A percentile compares a stretch with the other conserved stretches of the same genome.
These are phyloP conservation scores for Penicillium atrosanguineum DNA, from an alignment of 495 filamentous ascomycete species.

Conservation along the genomic window DNA sequence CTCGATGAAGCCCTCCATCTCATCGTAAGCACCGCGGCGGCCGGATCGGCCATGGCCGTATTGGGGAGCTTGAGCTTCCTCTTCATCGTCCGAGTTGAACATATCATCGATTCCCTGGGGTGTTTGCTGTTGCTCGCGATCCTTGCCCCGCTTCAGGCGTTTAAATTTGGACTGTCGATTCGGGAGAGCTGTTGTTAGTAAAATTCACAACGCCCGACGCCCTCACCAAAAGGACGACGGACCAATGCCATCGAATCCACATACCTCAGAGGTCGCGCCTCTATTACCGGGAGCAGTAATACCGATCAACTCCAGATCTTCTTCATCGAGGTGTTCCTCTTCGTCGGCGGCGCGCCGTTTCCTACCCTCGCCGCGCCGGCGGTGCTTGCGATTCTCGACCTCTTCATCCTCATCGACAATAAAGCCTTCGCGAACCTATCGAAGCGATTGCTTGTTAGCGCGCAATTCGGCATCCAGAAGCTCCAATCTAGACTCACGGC, in stretches of 20 bases:
- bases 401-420: constrained; percentile 94
- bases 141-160: constrained; percentile 86
- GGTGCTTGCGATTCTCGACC: constrained; percentile 60
- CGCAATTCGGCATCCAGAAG: not conserved
- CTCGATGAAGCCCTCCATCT: constrained; percentile 97
- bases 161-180: constrained; percentile 78
- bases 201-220: constrained; percentile 3
- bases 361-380: constrained; percentile 48
- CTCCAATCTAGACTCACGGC: constrained; percentile 34
- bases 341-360: constrained; percentile 56
- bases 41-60: constrained; percentile 59
- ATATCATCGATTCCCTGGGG: constrained; percentile 80
- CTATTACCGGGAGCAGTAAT: constrained; percentile 69
- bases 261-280: constrained; percentile 61
- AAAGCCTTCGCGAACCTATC: constrained; percentile 85
- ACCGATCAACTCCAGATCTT: constrained; percentile 93
- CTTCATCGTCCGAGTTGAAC: constrained; percentile 90
- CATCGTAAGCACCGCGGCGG: constrained; percentile 62
- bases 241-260: constrained; percentile 8
- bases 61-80: constrained; percentile 55
- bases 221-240: not conserved
- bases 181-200: constrained; percentile 5
- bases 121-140: constrained; percentile 56
- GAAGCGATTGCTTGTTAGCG: not conserved
- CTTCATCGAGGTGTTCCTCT: constrained; percentile 87